Base-by-base conservation (phyloP, 2,329 filamentous ascomycete genomes). In the Coccinonectria pachysandricola region DNA sequence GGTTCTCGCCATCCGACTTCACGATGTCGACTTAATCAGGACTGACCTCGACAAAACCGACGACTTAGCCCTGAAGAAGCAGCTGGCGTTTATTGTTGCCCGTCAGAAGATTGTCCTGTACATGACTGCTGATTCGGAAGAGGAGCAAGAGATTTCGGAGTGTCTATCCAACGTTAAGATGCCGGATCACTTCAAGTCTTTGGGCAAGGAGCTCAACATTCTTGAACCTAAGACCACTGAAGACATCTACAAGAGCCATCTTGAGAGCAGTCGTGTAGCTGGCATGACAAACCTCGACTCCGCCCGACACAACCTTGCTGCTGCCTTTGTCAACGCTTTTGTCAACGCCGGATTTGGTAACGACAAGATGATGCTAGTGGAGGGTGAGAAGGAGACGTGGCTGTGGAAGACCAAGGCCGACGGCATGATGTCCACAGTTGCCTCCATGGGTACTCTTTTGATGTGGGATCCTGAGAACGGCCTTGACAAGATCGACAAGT, bases 331-430 rank as follows among this genome's bases (percentile, higher is more conserved):
- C 39, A 98, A 98, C 49, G 84, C 82, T 0, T 96, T 98, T 48
- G 86, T 91, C 36, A 98, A 98, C 44, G 87, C 91, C 27, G 91
- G 91, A 16, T 98, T 86, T 45, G 83, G 86, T 21, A 82, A 87
- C 31, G 91, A 98, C 57, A 96, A 95, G 67, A 81, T 98, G 74
- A 95, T 98, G 88, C 65, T 96, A 31, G 79, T 85, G 21, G 80
- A 91, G 12, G 79, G 83, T 32, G 79, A 86, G 37, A 92, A 93
- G 62, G 78, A 81, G 45, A 83, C 80, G 37, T 98, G 91, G 88
- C 84, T 98, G 4, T 98, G 86, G 85, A 98, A 96, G 65, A 96
- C 92, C 12, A 98, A 98, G 60, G 86, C 92, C 21, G 87, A 95
- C 48, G 91, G 91, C 38, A 94, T 94, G 86, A 71, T 94, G 58